phyloP scores from a whole-genome alignment of 345 rosid species.

The Kernera saxatilis region DNA sequence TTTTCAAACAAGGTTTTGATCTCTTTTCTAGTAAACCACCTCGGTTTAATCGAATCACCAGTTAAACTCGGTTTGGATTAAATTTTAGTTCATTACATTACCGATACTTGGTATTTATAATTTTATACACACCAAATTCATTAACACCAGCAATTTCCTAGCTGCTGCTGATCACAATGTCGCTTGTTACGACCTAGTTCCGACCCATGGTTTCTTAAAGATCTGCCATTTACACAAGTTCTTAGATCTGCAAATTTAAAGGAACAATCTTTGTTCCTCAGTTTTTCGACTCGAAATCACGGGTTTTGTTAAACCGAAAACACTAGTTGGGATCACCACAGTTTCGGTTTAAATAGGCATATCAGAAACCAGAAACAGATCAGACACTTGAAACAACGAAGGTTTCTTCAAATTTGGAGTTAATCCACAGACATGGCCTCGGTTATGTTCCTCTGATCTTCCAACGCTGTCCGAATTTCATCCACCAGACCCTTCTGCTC shows the following conservation, averaged over 20 bases:
- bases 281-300: neutral
- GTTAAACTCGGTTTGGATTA: neutral
- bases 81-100: neutral
- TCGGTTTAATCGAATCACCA: neutral
- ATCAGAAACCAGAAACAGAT: conserved; percentile 7
- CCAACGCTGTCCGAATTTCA: conserved; percentile 70
- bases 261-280: neutral
- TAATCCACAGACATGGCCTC: conserved; percentile 41
- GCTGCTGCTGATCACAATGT: neutral
- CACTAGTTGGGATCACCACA: neutral
- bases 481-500: conserved; percentile 85
- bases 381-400: neutral
- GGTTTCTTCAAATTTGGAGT: conserved; percentile 5
- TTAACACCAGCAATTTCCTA: neutral
- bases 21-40: neutral
- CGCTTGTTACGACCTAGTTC: neutral
- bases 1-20: neutral
- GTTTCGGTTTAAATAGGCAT: neutral
- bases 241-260: neutral
- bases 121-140: neutral
- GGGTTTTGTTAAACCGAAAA: neutral
- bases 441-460: conserved; percentile 62
- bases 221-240: neutral
- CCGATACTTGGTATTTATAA: neutral
- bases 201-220: neutral